Percentiles rank a stretch among this genome's conserved stretches.
Conservation (phyloP, 1,139 yeast genomes). For the Scheffersomyces illinoinensis region DNA sequence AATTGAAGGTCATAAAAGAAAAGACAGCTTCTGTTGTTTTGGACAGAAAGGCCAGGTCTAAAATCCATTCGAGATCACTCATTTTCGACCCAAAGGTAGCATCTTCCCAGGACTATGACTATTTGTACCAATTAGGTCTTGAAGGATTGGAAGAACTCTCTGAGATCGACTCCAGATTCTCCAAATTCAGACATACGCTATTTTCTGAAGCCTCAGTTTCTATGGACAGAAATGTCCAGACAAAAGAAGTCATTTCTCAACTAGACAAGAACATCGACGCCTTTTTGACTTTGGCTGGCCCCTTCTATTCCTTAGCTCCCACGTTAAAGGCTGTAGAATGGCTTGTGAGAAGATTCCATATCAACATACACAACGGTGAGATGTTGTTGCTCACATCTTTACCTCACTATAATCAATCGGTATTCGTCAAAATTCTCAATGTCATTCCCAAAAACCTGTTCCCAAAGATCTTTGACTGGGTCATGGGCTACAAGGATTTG, state of each 20-base stretch:
- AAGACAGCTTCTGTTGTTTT: conserved; percentile 72
- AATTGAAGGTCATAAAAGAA: conserved; percentile 71
- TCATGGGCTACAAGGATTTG: conserved; percentile 65
- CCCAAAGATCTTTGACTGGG: conserved; percentile 77
- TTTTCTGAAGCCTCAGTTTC: conserved; percentile 79
- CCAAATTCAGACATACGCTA: conserved; percentile 65
- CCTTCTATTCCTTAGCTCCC: conserved; percentile 71
- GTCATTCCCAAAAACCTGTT: conserved; percentile 61
- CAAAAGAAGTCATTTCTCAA: conserved; percentile 71
- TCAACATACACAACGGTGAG: conserved; percentile 81
- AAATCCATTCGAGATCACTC: conserved; percentile 84
- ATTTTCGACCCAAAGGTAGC: conserved; percentile 87
- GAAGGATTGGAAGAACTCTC: conserved; percentile 79
- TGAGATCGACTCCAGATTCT: conserved; percentile 71
- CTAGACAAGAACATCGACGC: conserved; percentile 73
- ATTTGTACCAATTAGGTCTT: conserved; percentile 67
- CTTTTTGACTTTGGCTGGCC: conserved; percentile 74
- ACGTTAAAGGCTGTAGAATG: conserved; percentile 88
- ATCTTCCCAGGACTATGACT: conserved; percentile 88
- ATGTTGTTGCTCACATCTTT: conserved; percentile 64
- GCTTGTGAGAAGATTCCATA: conserved; percentile 90
- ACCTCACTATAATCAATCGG: conserved; percentile 73
- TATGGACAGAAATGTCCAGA: conserved; percentile 78
- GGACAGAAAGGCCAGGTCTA: conserved; percentile 84
- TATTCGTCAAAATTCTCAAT: conserved; percentile 74